phyloP scores from a whole-genome alignment of 2,329 filamentous ascomycete genomes.

The Phaeosphaeria sp. region DNA sequence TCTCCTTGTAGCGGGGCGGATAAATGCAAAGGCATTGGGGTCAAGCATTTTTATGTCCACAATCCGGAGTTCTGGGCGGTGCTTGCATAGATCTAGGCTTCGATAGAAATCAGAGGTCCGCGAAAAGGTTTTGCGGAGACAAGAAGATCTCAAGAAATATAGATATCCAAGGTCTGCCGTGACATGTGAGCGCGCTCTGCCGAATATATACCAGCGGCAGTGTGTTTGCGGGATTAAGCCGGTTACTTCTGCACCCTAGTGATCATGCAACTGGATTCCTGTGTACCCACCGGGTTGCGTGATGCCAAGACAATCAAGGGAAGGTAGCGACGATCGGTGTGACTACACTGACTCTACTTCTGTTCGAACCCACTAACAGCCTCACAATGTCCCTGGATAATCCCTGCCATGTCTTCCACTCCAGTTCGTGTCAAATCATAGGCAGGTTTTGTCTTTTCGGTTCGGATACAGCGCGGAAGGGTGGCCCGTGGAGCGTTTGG shows the following conservation, averaged over 20 bases:
- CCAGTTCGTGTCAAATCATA: not conserved
- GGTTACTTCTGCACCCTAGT: slow-evolving; percentile 10
- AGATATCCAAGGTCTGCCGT: not conserved
- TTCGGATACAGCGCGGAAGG: no score
- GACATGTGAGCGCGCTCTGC: slow-evolving; percentile 3
- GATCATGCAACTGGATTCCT: slow-evolving; percentile 13
- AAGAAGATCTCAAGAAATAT: not conserved
- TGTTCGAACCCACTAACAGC: slow-evolving; percentile 7
- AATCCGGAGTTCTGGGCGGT: not conserved
- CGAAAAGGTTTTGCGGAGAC: not conserved
- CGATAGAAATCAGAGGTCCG: not conserved
- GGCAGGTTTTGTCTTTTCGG: not conserved
- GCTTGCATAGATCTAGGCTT: not conserved
- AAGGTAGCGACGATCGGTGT: slow-evolving; percentile 22
- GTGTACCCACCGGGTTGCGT: slow-evolving; percentile 20
- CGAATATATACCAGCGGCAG: slow-evolving; percentile 8
- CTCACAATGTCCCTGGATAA: not conserved
- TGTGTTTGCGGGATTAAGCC: slow-evolving; percentile 14
- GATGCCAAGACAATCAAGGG: no score
- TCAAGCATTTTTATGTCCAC: not conserved
- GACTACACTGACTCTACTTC: slow-evolving; percentile 11
- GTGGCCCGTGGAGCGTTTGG: not conserved
- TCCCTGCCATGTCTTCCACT: slow-evolving; percentile 27
- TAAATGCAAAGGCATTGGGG: not conserved
- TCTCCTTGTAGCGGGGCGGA: not conserved